Evolutionary conservation across 2,329 filamentous ascomycete genomes (phyloP).

Genomic region (Monilinia polystroma): DNA sequence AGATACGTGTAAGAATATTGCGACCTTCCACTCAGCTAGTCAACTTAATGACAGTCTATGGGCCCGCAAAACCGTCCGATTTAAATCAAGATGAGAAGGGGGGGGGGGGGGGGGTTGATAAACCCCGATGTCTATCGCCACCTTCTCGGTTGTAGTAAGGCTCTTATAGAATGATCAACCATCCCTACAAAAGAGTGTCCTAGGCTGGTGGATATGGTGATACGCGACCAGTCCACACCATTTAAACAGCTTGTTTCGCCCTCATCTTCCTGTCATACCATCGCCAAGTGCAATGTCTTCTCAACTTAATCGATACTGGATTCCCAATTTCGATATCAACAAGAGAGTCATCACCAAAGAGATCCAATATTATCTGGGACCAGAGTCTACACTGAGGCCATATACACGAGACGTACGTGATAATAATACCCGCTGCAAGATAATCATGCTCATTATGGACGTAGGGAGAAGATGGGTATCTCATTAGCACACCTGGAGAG

Average conservation of each 20-base stretch:
- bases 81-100: constrained; percentile 2
- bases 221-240: constrained; percentile 27
- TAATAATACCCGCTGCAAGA: constrained; percentile 32
- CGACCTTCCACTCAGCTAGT: constrained; percentile 11
- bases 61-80: constrained; percentile 13
- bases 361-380: constrained; percentile 58
- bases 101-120: background rate
- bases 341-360: constrained; percentile 60
- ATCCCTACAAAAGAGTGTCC: constrained; percentile 10
- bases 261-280: constrained; percentile 23
- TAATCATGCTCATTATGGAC: constrained; percentile 25
- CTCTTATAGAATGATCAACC: constrained; percentile 8
- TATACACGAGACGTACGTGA: constrained; percentile 55
- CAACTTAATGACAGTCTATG: background rate
- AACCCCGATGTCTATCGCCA: constrained; percentile 14
- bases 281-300: constrained; percentile 38
- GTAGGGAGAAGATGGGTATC: constrained; percentile 60
- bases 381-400: constrained; percentile 56
- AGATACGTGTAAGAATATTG: constrained; percentile 17
- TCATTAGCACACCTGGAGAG: constrained; percentile 57
- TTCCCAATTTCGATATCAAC: constrained; percentile 58
- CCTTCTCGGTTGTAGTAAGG: constrained; percentile 2
- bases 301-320: constrained; percentile 59
- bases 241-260: background rate
- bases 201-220: constrained; percentile 2